phyloP scores from a whole-genome alignment of 139 green algal species.

The Chloropicon primus region DNA sequence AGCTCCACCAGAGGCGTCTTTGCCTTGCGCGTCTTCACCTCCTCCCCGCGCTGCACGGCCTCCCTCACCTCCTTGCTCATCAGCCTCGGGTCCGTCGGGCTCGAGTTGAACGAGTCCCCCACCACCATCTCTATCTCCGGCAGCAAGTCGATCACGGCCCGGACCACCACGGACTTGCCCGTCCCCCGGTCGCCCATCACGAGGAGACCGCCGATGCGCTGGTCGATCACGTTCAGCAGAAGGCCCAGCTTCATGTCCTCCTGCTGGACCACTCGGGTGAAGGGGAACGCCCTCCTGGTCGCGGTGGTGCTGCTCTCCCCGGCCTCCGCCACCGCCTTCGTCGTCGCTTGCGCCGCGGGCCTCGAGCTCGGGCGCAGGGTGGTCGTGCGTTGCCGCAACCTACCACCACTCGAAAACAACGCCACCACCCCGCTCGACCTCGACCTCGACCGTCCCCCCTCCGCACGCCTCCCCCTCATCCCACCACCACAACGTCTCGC shows the following conservation, averaged over 20 bases:
- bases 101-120: background rate
- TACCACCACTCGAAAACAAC: too few relatives aligned
- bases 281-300: conserved; percentile 1
- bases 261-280: background rate
- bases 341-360: too few relatives aligned
- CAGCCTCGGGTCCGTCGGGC: background rate
- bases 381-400: too few relatives aligned
- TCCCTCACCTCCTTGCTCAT: background rate
- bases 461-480: too few relatives aligned
- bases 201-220: background rate
- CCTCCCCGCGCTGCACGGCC: background rate
- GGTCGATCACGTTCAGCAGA: conserved; percentile 1
- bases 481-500: too few relatives aligned
- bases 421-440: too few relatives aligned
- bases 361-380: too few relatives aligned
- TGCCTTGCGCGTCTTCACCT: background rate
- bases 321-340: background rate
- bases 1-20: background rate
- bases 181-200: background rate
- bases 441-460: too few relatives aligned
- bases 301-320: too few relatives aligned
- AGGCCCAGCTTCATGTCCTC: background rate
- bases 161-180: background rate
- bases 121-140: background rate
- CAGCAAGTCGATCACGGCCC: background rate